These are phyloP conservation scores for Yarrowia sp. DNA, from an alignment of 805 yeast genomes.

Conservation along the genomic window DNA sequence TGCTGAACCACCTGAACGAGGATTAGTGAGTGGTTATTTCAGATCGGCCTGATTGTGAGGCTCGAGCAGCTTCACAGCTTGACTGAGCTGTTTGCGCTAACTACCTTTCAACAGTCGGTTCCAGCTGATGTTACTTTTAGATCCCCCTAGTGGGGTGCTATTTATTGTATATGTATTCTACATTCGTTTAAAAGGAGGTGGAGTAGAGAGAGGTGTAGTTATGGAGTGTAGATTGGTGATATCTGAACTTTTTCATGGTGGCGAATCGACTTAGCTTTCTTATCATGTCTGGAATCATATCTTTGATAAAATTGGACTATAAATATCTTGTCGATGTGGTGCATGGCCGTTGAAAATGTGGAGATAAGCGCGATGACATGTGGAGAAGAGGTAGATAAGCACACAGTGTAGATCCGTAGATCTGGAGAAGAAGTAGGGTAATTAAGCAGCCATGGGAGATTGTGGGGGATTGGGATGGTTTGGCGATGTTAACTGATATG, in stretches of 20 bases:
- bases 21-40: too few relatives aligned
- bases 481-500: too few relatives aligned
- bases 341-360: slow-evolving; percentile 13
- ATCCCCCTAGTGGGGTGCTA: slow-evolving; percentile 32
- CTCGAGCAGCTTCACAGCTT: too few relatives aligned
- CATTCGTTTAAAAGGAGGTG: slow-evolving; percentile 6
- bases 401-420: neutral
- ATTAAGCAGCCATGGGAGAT: too few relatives aligned
- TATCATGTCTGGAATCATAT: neutral
- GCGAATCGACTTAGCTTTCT: too few relatives aligned
- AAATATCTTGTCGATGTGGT: neutral
- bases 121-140: slow-evolving; percentile 25
- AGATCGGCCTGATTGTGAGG: too few relatives aligned
- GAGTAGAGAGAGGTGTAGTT: too few relatives aligned
- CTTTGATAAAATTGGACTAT: neutral
- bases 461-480: too few relatives aligned
- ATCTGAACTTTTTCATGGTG: too few relatives aligned
- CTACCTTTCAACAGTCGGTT: neutral
- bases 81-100: neutral
- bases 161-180: slow-evolving; percentile 34
- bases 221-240: too few relatives aligned
- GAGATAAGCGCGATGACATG: neutral
- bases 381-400: neutral
- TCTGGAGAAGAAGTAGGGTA: neutral
- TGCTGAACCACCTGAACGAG: slow-evolving; percentile 40